A percentile compares a stretch with the other conserved stretches of the same genome.
These are phyloP conservation scores for Didymella segeticola DNA, from an alignment of 2,329 filamentous ascomycete genomes.

Conservation along the genomic window DNA sequence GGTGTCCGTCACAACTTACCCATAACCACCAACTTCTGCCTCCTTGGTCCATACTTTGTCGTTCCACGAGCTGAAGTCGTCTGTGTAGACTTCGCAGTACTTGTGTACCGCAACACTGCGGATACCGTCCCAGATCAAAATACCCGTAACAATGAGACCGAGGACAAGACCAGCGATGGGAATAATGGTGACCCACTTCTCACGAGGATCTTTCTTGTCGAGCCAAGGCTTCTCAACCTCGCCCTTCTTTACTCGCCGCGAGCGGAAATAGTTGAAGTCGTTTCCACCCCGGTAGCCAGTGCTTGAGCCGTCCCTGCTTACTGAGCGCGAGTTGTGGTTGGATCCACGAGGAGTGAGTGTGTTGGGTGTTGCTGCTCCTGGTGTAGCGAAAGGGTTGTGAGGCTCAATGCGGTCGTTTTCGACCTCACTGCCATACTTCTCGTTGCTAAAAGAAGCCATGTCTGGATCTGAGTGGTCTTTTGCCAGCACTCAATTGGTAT, in stretches of 20 bases:
- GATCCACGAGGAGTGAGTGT: conserved; percentile 18
- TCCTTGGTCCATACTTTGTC: conserved; percentile 74
- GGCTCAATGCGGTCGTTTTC: conserved; percentile 16
- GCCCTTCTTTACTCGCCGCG: conserved; percentile 73
- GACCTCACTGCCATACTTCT: conserved; percentile 15
- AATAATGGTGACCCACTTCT: conserved; percentile 87
- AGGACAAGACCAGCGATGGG: conserved; percentile 74
- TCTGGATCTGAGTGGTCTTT: neutral
- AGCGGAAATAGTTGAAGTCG: conserved; percentile 66
- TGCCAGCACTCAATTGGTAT: conserved; percentile 1
- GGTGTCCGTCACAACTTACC: conserved; percentile 61
- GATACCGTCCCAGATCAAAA: conserved; percentile 79
- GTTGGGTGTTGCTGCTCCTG: conserved; percentile 20
- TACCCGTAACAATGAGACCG: conserved; percentile 71
- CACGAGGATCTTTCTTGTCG: conserved; percentile 73
- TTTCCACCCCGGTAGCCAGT: conserved; percentile 19
- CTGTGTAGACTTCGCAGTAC: conserved; percentile 72
- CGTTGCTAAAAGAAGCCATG: conserved; percentile 16
- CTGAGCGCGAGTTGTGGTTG: conserved; percentile 16
- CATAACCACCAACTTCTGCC: conserved; percentile 75
- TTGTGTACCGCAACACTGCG: conserved; percentile 74
- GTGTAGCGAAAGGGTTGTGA: conserved; percentile 27
- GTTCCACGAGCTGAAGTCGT: conserved; percentile 68
- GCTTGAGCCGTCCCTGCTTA: conserved; percentile 13
- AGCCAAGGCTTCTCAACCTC: conserved; percentile 80